A percentile compares a stretch with the other conserved stretches of the same genome.
Evolutionary conservation across 805 yeast species (phyloP).

Genomic region (Ogataea thermomethanolica): DNA sequence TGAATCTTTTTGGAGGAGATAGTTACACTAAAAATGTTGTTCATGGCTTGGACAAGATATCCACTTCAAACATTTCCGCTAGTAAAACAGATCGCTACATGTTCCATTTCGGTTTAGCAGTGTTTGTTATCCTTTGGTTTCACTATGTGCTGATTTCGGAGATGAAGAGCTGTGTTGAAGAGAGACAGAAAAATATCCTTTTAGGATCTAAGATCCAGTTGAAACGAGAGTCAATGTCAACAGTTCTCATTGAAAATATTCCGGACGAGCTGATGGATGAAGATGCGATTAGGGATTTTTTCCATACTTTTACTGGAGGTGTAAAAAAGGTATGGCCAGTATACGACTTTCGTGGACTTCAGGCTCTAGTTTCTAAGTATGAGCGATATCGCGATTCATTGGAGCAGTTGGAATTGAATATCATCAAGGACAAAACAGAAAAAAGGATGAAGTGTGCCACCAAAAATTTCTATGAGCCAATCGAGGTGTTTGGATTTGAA

Average conservation of each 20-base stretch:
- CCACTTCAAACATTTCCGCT: conserved; percentile 66
- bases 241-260: conserved; percentile 42
- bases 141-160: conserved; percentile 58
- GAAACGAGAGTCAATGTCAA: conserved; percentile 24
- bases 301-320: conserved; percentile 49
- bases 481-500: conserved; percentile 12
- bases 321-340: conserved; percentile 60
- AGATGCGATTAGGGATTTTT: conserved; percentile 28
- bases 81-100: conserved; percentile 46
- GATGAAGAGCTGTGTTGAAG: conserved; percentile 45
- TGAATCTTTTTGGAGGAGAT: conserved; percentile 48
- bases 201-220: conserved; percentile 21
- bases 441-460: conserved; percentile 11
- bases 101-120: conserved; percentile 60
- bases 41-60: conserved; percentile 60
- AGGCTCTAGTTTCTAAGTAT: conserved; percentile 31
- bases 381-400: conserved; percentile 30
- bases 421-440: conserved; percentile 32
- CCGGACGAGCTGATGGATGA: conserved; percentile 35
- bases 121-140: conserved; percentile 52
- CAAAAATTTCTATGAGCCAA: conserved; percentile 21
- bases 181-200: conserved; percentile 43
- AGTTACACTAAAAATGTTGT: conserved; percentile 17
- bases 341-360: conserved; percentile 40
- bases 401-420: conserved; percentile 39